Evolutionary conservation across 2,329 filamentous ascomycete species (phyloP), one percentile per base, ranked within the genome.

Genomic region (Aspergillus latus): DNA sequence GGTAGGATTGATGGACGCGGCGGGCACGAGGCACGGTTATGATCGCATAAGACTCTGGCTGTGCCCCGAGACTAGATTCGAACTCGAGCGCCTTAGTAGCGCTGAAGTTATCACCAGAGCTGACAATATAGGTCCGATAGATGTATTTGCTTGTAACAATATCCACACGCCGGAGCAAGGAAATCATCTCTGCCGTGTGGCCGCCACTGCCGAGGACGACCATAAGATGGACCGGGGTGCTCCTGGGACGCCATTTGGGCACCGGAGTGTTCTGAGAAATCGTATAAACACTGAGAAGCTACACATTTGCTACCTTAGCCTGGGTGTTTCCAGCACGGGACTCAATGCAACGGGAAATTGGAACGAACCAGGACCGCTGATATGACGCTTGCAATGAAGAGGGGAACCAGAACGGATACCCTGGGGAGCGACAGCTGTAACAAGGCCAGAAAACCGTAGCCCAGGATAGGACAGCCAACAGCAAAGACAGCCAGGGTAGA

Each of bases 171-270:
- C 83, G 63, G 80, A 99, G 84, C 78, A 97, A 89, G 67, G 88
- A 86, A 60, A 96, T 81, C 89, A 99, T 96, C 74, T 99, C 94
- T 47, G 91, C 87, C 0, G 94, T 97, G 75, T 99, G 94, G 0
- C 94, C 94, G 32, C 94, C 94, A 2, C 90, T 95, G 51, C 94
- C 94, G 26, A 97, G 87, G 28, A 97, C 87, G 61, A 96, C 83
- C 32, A 96, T 78, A 52, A 92, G 78, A 72, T 92, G 85, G 5
- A 80, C 78, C 28, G 77, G 76, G 3, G 59, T 58, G 49, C 64
- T 57, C 48, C 52, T 66, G 21, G 59, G 57, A 46, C 71, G 70
- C 58, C 64, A 64, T 66, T 66, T 68, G 29, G 69, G 64, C 10
- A 72, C 61, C 28, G 54, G 37, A 13, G 59, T 64, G 49, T 67